These are phyloP conservation scores for Dendryphion nanum DNA, from an alignment of 2,329 filamentous ascomycete species.

Conservation along the genomic window DNA sequence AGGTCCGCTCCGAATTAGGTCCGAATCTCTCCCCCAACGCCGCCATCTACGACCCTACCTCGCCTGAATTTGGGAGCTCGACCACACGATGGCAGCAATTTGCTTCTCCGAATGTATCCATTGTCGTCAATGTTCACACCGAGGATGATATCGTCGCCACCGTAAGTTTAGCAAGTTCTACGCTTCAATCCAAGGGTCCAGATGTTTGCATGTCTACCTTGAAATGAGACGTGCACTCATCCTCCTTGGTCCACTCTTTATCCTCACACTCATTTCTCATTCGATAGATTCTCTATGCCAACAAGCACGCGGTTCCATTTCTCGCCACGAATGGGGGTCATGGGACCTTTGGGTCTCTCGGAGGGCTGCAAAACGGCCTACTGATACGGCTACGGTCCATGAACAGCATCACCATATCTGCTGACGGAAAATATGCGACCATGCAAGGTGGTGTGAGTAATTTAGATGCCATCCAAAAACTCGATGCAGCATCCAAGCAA, in stretches of 20 bases:
- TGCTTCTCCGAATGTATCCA: neutral
- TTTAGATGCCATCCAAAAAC: neutral
- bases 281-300: neutral
- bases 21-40: neutral
- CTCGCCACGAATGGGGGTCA: neutral
- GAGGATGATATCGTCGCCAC: slow-evolving; percentile 1
- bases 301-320: slow-evolving; percentile 1
- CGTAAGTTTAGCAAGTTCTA: too few species aligned
- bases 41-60: neutral
- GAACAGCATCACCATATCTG: neutral
- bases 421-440: neutral
- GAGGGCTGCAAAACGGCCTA: neutral
- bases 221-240: too few species aligned
- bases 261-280: neutral
- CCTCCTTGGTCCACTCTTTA: too few species aligned
- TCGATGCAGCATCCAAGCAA: neutral
- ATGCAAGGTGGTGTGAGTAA: slow-evolving; percentile 1
- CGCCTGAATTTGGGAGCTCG: neutral
- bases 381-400: neutral
- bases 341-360: neutral
- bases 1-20: too few species aligned
- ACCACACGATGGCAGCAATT: slow-evolving; percentile 1
- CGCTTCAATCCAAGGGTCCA: too few species aligned
- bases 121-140: neutral
- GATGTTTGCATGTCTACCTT: too few species aligned